phyloP scores from a whole-genome alignment of 2,329 filamentous ascomycete genomes.

The Nigrospora osmanthi region DNA sequence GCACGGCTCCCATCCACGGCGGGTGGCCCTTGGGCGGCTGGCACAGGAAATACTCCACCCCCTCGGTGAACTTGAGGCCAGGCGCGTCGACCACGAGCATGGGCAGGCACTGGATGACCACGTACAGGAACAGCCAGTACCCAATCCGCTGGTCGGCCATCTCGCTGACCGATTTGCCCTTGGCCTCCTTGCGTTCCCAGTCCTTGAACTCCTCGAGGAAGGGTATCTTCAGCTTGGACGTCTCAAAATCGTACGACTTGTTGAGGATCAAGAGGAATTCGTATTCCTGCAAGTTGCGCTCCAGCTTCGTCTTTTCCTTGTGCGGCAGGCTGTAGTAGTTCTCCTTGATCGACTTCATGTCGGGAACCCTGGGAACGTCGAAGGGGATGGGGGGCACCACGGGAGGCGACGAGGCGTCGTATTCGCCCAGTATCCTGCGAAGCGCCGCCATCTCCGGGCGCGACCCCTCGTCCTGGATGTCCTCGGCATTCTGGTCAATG shows the following conservation, averaged over 20 bases:
- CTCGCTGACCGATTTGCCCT: constrained; percentile 56
- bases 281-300: constrained; percentile 66
- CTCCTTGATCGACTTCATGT: constrained; percentile 55
- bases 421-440: constrained; percentile 75
- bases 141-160: constrained; percentile 65
- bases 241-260: constrained; percentile 73
- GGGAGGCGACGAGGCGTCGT: constrained; percentile 80
- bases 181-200: constrained; percentile 63
- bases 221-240: constrained; percentile 45
- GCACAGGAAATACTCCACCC: constrained; percentile 77
- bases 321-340: constrained; percentile 57
- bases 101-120: constrained; percentile 67
- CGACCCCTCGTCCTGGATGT: constrained; percentile 34
- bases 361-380: constrained; percentile 73
- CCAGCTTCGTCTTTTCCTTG: constrained; percentile 69
- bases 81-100: constrained; percentile 73
- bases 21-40: constrained; percentile 63
- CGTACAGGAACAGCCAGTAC: constrained; percentile 77
- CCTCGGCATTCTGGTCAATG: constrained; percentile 55
- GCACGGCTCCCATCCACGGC: constrained; percentile 65
- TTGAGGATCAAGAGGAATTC: constrained; percentile 72
- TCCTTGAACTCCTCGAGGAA: constrained; percentile 65
- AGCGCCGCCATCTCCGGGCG: constrained; percentile 63
- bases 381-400: constrained; percentile 89
- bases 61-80: constrained; percentile 58